Percentiles rank a stretch among this genome's conserved stretches.
Evolutionary conservation across 2,329 filamentous ascomycete genomes (phyloP).

Genomic region (Xylariaceae sp.): DNA sequence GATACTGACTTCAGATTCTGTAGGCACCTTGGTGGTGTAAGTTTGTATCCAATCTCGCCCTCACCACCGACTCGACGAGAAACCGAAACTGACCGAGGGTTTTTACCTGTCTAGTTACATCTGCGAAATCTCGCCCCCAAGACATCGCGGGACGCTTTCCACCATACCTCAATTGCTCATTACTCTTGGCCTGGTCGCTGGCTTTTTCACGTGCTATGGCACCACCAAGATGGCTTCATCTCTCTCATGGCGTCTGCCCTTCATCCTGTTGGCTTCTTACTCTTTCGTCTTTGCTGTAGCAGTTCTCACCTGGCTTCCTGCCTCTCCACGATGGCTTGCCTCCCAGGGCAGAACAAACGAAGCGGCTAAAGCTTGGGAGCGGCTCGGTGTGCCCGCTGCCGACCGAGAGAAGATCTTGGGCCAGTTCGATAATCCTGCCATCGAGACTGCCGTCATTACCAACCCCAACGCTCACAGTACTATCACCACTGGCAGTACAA

Average conservation of each 20-base stretch:
- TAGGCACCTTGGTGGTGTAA: conserved; percentile 16
- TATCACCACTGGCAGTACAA: background rate
- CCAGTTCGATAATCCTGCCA: conserved; percentile 11
- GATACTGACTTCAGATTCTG: conserved; percentile 36
- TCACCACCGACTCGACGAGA: conserved; percentile 41
- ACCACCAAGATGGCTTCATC: conserved; percentile 44
- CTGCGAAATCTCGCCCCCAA: conserved; percentile 60
- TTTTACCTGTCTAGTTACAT: conserved; percentile 54
- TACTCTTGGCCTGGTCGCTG: conserved; percentile 53
- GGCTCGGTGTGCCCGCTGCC: conserved; percentile 39
- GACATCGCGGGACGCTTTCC: conserved; percentile 53
- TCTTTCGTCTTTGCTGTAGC: conserved; percentile 37
- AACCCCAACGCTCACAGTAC: background rate
- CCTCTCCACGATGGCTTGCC: conserved; percentile 61
- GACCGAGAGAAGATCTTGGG: conserved; percentile 20
- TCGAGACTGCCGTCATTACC: conserved; percentile 4
- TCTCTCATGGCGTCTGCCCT: conserved; percentile 59
- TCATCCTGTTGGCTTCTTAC: conserved; percentile 44
- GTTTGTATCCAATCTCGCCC: background rate
- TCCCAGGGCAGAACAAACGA: conserved; percentile 45
- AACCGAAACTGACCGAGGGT: background rate
- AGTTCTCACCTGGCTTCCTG: conserved; percentile 42
- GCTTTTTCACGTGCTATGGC: conserved; percentile 65
- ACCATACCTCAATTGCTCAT: conserved; percentile 58
- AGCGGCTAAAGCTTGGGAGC: conserved; percentile 44